These are phyloP conservation scores for Xylariaceae sp. DNA, from an alignment of 2,329 filamentous ascomycete species.

Conservation along the genomic window DNA sequence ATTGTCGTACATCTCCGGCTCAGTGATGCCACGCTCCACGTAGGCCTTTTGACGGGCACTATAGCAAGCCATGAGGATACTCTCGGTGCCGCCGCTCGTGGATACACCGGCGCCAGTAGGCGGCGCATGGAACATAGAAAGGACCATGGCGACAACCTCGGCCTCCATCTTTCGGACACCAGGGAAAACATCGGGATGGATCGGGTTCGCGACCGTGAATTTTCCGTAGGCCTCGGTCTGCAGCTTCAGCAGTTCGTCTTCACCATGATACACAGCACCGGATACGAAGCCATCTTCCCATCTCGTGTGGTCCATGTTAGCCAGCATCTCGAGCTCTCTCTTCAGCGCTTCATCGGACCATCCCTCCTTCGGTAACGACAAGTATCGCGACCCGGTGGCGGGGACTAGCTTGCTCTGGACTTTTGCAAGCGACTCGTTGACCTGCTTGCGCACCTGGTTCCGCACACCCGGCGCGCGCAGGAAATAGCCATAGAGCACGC, in stretches of 20 bases:
- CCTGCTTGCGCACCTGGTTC: slow-evolving; percentile 76
- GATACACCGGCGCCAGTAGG: slow-evolving; percentile 80
- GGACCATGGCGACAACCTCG: slow-evolving; percentile 92
- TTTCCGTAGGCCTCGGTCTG: slow-evolving; percentile 91
- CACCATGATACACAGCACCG: slow-evolving; percentile 94
- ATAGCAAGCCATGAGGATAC: slow-evolving; percentile 91
- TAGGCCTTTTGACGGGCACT: slow-evolving; percentile 86
- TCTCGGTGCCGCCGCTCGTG: slow-evolving; percentile 91
- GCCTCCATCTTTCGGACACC: slow-evolving; percentile 99
- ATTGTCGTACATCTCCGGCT: slow-evolving; percentile 79
- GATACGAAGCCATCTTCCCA: slow-evolving; percentile 97
- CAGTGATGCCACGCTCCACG: slow-evolving; percentile 76
- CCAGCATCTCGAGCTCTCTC: slow-evolving; percentile 72
- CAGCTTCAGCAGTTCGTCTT: slow-evolving; percentile 70
- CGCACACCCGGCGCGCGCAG: slow-evolving; percentile 82
- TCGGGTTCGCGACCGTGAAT: slow-evolving; percentile 93
- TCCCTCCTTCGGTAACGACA: slow-evolving; percentile 75
- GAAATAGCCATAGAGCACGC: slow-evolving; percentile 78
- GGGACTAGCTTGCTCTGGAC: slow-evolving; percentile 80
- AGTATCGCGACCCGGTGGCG: slow-evolving; percentile 64
- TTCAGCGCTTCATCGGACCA: slow-evolving; percentile 74
- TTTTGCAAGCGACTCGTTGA: slow-evolving; percentile 73
- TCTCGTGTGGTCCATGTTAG: slow-evolving; percentile 83
- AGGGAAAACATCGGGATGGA: slow-evolving; percentile 97
- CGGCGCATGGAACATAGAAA: slow-evolving; percentile 84